A percentile compares a stretch with the other conserved stretches of the same genome.
phyloP scores from a whole-genome alignment of 805 yeast genomes.

The Yamadazyma phyllophila region DNA sequence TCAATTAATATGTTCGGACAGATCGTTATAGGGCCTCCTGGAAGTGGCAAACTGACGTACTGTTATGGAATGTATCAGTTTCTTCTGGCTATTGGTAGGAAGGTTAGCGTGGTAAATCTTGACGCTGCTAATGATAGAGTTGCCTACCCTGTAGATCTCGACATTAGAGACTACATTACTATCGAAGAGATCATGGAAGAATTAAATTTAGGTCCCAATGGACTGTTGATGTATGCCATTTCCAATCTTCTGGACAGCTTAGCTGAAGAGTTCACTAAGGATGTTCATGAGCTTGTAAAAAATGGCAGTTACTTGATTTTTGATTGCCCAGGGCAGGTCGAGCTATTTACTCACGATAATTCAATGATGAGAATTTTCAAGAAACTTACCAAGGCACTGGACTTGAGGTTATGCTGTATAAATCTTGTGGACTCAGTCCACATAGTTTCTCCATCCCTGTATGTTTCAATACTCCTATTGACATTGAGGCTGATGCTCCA shows the following conservation, averaged over 20 bases:
- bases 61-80: slow-evolving; percentile 92
- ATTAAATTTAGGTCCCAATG: slow-evolving; percentile 77
- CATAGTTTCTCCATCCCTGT: slow-evolving; percentile 83
- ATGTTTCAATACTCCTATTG: slow-evolving; percentile 74
- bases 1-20: slow-evolving; percentile 63
- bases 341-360: slow-evolving; percentile 85
- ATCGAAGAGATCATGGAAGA: slow-evolving; percentile 77
- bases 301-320: slow-evolving; percentile 70
- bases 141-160: slow-evolving; percentile 65
- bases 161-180: slow-evolving; percentile 73
- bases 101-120: slow-evolving; percentile 76
- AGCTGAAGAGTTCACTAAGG: slow-evolving; percentile 89
- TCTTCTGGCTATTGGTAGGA: slow-evolving; percentile 89
- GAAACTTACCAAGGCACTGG: slow-evolving; percentile 51
- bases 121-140: slow-evolving; percentile 87
- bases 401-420: slow-evolving; percentile 78
- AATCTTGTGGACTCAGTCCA: slow-evolving; percentile 81
- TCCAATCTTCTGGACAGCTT: slow-evolving; percentile 82
- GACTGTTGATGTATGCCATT: slow-evolving; percentile 86
- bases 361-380: slow-evolving; percentile 69
- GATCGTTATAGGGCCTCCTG: slow-evolving; percentile 96
- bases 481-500: slow-evolving; percentile 91
- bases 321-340: slow-evolving; percentile 96
- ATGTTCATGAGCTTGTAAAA: slow-evolving; percentile 56
- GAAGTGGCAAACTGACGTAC: slow-evolving; percentile 94